Base-by-base conservation (phyloP, 1,139 yeast species). In the Meyerozyma athensensis region DNA sequence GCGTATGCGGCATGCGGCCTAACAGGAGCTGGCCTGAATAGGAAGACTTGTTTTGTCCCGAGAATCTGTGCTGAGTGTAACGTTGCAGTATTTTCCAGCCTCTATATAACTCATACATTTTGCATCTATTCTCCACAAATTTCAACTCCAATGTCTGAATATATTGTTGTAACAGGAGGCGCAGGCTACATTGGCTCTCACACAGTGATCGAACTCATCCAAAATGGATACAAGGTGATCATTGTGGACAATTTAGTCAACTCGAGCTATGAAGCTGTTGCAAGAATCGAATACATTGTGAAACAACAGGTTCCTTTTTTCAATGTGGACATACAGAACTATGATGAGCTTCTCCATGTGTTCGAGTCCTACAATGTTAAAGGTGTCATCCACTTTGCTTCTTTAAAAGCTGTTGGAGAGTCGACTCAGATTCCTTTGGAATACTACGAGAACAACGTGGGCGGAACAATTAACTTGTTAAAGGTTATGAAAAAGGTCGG, bases 181-280 rank as follows among this genome's bases (percentile, higher is more conserved):
- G 87, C 94, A 23, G 95, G 95, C 22, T 86, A 86, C 60, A 84
- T 86, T 52, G 95, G 95, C 19, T 81, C 92, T 13, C 95, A 85
- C 55, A 81, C 92, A 2, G 83, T 79, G 6, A 74, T 82, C 26
- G 84, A 81, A 48, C 69, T 85, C 40, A 57, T 83, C 40, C 71
- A 77, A 46, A 71, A 77, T 39, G 86, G 86, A 26, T 75, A 80
- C 53, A 71, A 80, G 34, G 89, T 84, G 21, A 79, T 86, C 16
- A 73, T 86, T 36, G 77, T 81, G 26, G 95, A 86, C 58, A 82
- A 81, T 54, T 67, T 83, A 43, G 63, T 72, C 52, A 85, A 82
- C 54, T 81, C 94, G 5, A 73, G 82, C 32, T 71, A 72, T 49
- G 89, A 82, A 48, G 80, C 90, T 2, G 68, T 86, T 39, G 74